These are phyloP conservation scores for Ogataea allantospora DNA, from an alignment of 805 yeast species.

Conservation along the genomic window DNA sequence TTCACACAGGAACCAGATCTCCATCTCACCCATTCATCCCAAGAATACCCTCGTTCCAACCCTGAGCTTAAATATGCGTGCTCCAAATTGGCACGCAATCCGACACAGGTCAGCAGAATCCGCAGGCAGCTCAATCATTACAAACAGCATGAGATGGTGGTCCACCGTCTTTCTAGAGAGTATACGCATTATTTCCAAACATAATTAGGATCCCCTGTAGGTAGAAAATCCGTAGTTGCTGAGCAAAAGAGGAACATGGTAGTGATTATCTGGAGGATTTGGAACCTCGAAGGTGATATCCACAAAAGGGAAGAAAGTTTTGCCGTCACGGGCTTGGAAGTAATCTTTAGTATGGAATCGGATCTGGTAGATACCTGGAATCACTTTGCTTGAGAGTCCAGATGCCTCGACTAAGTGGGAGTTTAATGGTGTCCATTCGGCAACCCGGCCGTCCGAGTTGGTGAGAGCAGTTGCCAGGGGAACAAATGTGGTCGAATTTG, in stretches of 20 bases:
- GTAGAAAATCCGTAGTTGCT: conserved; percentile 89
- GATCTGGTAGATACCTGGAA: conserved; percentile 70
- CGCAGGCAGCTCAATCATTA: conserved; percentile 63
- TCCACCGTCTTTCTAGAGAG: conserved; percentile 57
- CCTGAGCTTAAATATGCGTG: conserved; percentile 46
- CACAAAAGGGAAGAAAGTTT: conserved; percentile 81
- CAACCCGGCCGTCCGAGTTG: conserved; percentile 77
- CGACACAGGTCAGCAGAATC: conserved; percentile 50
- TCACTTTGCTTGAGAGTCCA: conserved; percentile 42
- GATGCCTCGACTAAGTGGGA: conserved; percentile 19
- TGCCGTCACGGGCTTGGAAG: conserved; percentile 39
- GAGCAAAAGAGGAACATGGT: conserved; percentile 83
- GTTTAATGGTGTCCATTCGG: conserved; percentile 50
- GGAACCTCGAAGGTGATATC: conserved; percentile 73
- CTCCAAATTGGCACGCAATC: conserved; percentile 44
- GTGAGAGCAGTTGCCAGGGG: conserved; percentile 72
- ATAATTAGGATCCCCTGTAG: conserved; percentile 62
- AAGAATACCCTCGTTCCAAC: conserved; percentile 54
- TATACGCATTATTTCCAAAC: conserved; percentile 66
- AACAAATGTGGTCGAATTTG: not conserved
- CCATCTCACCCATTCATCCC: conserved; percentile 52
- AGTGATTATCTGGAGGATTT: conserved; percentile 71
- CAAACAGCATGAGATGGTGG: conserved; percentile 63
- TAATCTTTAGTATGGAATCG: conserved; percentile 75
- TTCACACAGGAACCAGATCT: conserved; percentile 34